Evolutionary conservation across 257 asterid genomes (phyloP), one percentile per base, ranked within the genome.

Genomic region (Nemophila menziesii): DNA sequence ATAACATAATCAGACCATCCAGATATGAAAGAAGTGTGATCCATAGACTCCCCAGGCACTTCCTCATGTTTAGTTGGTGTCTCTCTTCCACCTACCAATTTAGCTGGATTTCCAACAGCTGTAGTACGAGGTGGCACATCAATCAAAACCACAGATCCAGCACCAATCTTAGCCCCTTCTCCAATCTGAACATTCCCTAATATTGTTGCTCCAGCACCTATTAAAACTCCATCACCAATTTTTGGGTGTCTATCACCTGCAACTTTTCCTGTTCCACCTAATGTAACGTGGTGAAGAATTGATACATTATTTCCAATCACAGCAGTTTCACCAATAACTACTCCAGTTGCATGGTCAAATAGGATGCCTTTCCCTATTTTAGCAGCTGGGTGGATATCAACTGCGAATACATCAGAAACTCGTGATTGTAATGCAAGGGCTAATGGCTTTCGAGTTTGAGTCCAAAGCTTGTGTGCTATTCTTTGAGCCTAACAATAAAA

Each of bases 321-420:
- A 16, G 96, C 80, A 11, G 94, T 86, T 62, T 82, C 94, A 1
- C 96, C 94, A 12, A 86, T 63, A 4, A 86, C 96, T 17, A 82
- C 69, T 14, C 96, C 96, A 0, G 93, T 82, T 16, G 78, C 94
- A 41, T 82, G 77, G 24, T 70, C 77, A 20, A 70, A 65, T 22
- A 69, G 69, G 44, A 70, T 46, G 22, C 58, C 69, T 51, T 70
- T 58, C 5, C 77, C 77, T 3, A 70, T 61, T 40, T 38, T 53
- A 22, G 77, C 73, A 24, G 73, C 77, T 27, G 77, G 72, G 48
- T 69, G 76, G 18, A 69, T 69, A 51, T 69, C 76, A 14, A 64
- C 66, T 0, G 66, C 65, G 45, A 69, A 69, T 18, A 69, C 76
- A 53, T 69, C 76, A 16, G 72, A 52, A n/a, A 69, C 51, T 38